These are phyloP conservation scores for Epichloe sylvatica DNA, from an alignment of 2,329 filamentous ascomycete species.

Conservation along the genomic window DNA sequence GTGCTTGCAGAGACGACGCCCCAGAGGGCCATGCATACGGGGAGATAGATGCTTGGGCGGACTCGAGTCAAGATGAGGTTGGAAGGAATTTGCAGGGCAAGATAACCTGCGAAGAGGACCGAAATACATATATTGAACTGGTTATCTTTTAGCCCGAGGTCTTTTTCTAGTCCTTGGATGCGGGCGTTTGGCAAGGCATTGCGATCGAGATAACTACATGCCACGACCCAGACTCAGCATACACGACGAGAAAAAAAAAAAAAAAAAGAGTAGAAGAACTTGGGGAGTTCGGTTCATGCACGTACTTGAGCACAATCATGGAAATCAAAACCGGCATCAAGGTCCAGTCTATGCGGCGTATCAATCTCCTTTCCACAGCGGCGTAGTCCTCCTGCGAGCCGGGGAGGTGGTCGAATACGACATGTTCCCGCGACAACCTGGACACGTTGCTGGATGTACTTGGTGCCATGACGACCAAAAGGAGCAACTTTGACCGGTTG, in stretches of 20 bases:
- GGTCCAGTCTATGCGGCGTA: slow-evolving; percentile 2
- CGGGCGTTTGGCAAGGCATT: slow-evolving; percentile 5
- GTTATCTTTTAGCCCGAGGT: neutral
- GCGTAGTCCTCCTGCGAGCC: neutral
- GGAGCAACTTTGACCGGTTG: neutral
- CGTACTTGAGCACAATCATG: slow-evolving; percentile 6
- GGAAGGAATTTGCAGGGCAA: slow-evolving; percentile 19
- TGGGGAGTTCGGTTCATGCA: neutral
- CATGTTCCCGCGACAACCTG: neutral
- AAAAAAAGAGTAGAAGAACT: neutral
- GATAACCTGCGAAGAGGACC: slow-evolving; percentile 24
- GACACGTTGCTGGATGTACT: neutral
- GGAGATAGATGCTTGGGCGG: slow-evolving; percentile 30
- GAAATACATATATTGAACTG: slow-evolving; percentile 15
- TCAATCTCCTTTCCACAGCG: slow-evolving; percentile 3
- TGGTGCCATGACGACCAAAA: neutral
- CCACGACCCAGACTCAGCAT: neutral
- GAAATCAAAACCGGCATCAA: slow-evolving; percentile 5
- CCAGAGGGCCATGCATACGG: slow-evolving; percentile 22
- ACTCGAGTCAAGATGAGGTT: slow-evolving; percentile 27
- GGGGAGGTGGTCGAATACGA: slow-evolving; percentile 1
- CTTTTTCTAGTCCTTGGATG: slow-evolving; percentile 4
- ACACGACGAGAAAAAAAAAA: too few relatives aligned
- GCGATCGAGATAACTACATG: slow-evolving; percentile 4
- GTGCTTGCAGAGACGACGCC: slow-evolving; percentile 26